Conservation (phyloP, 2,329 filamentous ascomycete species). For the Monosporascus cannonballus region DNA sequence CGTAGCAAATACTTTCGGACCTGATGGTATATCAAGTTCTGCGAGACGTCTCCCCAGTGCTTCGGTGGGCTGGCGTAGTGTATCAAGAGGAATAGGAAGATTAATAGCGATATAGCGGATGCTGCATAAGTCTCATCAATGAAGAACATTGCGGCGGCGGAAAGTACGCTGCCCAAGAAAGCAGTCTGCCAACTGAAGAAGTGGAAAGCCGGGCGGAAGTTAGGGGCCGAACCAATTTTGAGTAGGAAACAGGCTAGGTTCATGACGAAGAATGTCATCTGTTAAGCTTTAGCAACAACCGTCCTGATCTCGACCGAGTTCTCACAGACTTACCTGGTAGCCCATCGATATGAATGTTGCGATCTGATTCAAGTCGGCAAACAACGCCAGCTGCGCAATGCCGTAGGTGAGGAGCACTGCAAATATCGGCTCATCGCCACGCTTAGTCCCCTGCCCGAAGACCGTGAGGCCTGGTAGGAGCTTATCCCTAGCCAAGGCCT, state of each 20-base stretch:
- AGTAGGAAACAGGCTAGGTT: constrained; percentile 83
- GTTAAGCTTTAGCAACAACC: constrained; percentile 7
- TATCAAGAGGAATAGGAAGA: constrained; percentile 76
- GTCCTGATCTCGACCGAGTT: neutral
- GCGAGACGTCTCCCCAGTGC: constrained; percentile 84
- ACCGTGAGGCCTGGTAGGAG: constrained; percentile 69
- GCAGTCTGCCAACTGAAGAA: constrained; percentile 87
- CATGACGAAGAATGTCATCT: constrained; percentile 86
- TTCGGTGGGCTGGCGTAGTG: constrained; percentile 83
- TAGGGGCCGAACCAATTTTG: constrained; percentile 81
- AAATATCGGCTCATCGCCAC: constrained; percentile 66
- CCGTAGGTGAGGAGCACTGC: constrained; percentile 72
- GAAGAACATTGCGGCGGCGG: constrained; percentile 81
- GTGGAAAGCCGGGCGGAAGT: constrained; percentile 82
- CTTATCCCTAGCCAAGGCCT: constrained; percentile 74
- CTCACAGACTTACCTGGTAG: constrained; percentile 52
- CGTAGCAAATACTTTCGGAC: constrained; percentile 81
- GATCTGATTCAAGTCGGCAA: constrained; percentile 82
- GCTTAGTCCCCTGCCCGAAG: constrained; percentile 68
- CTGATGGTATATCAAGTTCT: constrained; percentile 81
- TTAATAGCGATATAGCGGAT: constrained; percentile 64
- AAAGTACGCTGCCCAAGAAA: constrained; percentile 65
- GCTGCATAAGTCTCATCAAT: constrained; percentile 77
- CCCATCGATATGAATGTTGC: constrained; percentile 88
- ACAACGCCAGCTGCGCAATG: constrained; percentile 71